Evolutionary conservation across 1,284 basidiomycete genomes (phyloP).

Genomic region (Leccinum pallidistipes): DNA sequence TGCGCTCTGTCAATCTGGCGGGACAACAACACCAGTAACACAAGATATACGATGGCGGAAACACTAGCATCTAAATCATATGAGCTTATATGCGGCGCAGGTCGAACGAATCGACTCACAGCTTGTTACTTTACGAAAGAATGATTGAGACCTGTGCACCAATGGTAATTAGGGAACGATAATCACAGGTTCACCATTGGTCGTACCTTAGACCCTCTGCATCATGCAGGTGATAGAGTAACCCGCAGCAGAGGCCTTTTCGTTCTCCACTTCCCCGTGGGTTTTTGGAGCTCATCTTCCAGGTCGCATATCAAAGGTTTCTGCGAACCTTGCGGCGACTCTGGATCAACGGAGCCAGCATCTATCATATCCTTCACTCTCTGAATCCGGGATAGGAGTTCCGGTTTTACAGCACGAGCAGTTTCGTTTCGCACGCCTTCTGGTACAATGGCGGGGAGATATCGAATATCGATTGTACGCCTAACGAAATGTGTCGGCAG

Average conservation of each 20-base stretch:
- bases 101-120: conserved; percentile 50
- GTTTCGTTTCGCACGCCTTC: conserved; percentile 56
- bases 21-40: conserved; percentile 65
- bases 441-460: conserved; percentile 66
- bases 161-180: conserved; percentile 3
- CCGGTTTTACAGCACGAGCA: conserved; percentile 63
- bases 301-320: background rate
- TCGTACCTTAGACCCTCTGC: conserved; percentile 66
- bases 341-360: conserved; percentile 57
- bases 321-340: conserved; percentile 28
- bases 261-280: conserved; percentile 66
- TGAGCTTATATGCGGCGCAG: background rate
- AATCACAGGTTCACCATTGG: background rate
- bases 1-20: conserved; percentile 74
- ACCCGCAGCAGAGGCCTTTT: conserved; percentile 65
- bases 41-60: conserved; percentile 66
- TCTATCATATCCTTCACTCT: conserved; percentile 64
- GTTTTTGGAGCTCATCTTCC: conserved; percentile 68
- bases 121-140: conserved; percentile 79
- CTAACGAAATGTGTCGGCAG: conserved; percentile 34
- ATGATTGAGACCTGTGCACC: conserved; percentile 51
- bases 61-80: conserved; percentile 64
- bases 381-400: conserved; percentile 59
- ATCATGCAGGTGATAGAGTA: conserved; percentile 64
- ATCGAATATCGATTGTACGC: conserved; percentile 62